These are phyloP conservation scores for Citrus sinensis DNA, from an alignment of 345 rosid species.

Conservation along the genomic window DNA sequence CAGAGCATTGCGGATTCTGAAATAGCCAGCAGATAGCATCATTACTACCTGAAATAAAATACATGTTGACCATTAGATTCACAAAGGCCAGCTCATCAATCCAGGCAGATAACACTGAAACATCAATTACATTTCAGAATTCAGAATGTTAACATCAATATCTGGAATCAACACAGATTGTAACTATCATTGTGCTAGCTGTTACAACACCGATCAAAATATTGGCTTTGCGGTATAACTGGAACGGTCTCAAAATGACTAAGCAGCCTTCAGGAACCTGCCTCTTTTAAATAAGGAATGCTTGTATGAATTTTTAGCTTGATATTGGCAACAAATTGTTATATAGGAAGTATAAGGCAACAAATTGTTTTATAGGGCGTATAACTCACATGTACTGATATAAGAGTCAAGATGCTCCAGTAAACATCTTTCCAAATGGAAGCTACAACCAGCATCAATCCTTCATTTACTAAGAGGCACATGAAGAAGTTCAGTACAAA, in stretches of 20 bases:
- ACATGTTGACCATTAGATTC: conserved; percentile 4
- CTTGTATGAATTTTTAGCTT: neutral
- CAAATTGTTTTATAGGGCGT: neutral
- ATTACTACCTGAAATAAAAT: conserved; percentile 67
- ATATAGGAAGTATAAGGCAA: conserved; percentile 3
- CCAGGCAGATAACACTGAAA: neutral
- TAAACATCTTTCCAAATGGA: conserved; percentile 73
- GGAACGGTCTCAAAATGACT: neutral
- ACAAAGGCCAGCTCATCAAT: neutral
- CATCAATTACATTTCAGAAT: neutral
- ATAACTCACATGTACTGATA: conserved; percentile 66
- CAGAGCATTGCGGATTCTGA: conserved; percentile 77
- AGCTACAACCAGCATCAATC: conserved; percentile 64
- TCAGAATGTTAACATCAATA: neutral
- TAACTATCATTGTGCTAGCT: neutral
- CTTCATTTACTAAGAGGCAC: conserved; percentile 91
- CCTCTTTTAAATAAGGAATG: neutral
- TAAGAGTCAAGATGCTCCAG: conserved; percentile 67
- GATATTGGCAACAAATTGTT: neutral
- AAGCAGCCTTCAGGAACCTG: neutral
- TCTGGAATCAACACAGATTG: neutral
- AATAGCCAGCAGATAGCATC: conserved; percentile 98
- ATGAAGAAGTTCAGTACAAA: conserved; percentile 92
- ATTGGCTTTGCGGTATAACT: neutral
- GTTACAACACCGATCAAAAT: neutral